Conservation (phyloP, 2,329 filamentous ascomycete species). For the Nemania abortiva region DNA sequence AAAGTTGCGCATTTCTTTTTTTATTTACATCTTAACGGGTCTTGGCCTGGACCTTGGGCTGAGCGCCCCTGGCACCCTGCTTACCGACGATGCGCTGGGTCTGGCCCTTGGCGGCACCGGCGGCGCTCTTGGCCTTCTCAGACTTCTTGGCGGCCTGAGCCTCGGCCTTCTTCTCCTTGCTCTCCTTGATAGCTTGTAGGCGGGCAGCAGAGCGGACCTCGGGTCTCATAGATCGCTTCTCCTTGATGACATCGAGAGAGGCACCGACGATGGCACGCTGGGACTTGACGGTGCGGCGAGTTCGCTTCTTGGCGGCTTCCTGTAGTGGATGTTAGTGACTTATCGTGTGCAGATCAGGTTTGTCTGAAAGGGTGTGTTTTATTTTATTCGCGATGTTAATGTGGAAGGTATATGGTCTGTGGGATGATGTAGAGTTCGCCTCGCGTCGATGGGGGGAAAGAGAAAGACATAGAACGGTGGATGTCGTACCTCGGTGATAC, state of each 20-base stretch:
- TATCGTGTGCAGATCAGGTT: too few species aligned
- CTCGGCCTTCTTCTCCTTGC: slow-evolving; percentile 97
- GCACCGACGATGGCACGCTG: slow-evolving; percentile 99
- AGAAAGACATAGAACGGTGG: slow-evolving; percentile 9
- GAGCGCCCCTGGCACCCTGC: slow-evolving; percentile 94
- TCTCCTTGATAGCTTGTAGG: slow-evolving; percentile 90
- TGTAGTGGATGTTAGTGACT: slow-evolving; percentile 65
- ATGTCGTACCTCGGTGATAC: slow-evolving; percentile 96
- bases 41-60: slow-evolving; percentile 85
- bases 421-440: neutral
- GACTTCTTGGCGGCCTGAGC: slow-evolving; percentile 95
- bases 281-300: slow-evolving; percentile 96
- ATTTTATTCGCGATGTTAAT: neutral
- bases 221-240: slow-evolving; percentile 93
- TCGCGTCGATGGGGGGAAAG: neutral
- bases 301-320: slow-evolving; percentile 99
- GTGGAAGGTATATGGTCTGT: neutral
- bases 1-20: slow-evolving; percentile 24
- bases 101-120: slow-evolving; percentile 80
- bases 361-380: neutral
- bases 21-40: slow-evolving; percentile 79
- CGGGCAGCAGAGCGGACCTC: slow-evolving; percentile 95
- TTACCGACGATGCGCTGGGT: slow-evolving; percentile 88
- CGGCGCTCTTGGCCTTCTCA: slow-evolving; percentile 96
- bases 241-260: slow-evolving; percentile 99